A percentile compares a stretch with the other conserved stretches of the same genome.
phyloP scores from a whole-genome alignment of 108 stramenopile species.

The Tribonema minus region DNA sequence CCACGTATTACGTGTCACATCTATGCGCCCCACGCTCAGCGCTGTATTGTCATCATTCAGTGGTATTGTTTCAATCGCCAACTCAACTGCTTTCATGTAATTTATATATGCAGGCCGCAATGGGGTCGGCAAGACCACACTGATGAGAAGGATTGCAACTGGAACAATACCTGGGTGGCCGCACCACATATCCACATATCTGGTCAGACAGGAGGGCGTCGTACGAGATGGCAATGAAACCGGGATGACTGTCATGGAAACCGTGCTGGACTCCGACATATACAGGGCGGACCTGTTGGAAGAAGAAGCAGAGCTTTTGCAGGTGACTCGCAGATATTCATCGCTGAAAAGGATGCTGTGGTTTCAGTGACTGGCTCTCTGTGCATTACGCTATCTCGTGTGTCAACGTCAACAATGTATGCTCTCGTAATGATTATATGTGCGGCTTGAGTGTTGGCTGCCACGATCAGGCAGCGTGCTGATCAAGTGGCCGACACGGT shows the following conservation, averaged over 20 bases:
- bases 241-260: conserved; percentile 74
- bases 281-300: conserved; percentile 50
- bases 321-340: too few relatives aligned
- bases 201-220: conserved; percentile 72
- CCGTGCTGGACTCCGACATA: conserved; percentile 63
- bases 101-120: too few relatives aligned
- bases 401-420: not conserved
- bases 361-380: conserved; percentile 6
- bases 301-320: conserved; percentile 47
- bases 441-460: conserved; percentile 5
- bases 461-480: conserved; percentile 54
- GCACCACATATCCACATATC: conserved; percentile 61
- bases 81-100: too few relatives aligned
- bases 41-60: too few relatives aligned
- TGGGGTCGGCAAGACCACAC: conserved; percentile 81
- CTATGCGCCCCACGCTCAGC: too few relatives aligned
- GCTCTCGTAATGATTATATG: not conserved
- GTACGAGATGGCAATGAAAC: conserved; percentile 91
- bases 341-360: conserved; percentile 56
- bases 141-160: conserved; percentile 60
- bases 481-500: conserved; percentile 54
- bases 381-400: conserved; percentile 1
- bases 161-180: conserved; percentile 61
- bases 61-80: too few relatives aligned
- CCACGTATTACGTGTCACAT: too few relatives aligned